Percentiles rank a stretch among this genome's conserved stretches.
Conservation (phyloP, 2,329 filamentous ascomycete genomes). For the Trichoderma citrinoviride region DNA sequence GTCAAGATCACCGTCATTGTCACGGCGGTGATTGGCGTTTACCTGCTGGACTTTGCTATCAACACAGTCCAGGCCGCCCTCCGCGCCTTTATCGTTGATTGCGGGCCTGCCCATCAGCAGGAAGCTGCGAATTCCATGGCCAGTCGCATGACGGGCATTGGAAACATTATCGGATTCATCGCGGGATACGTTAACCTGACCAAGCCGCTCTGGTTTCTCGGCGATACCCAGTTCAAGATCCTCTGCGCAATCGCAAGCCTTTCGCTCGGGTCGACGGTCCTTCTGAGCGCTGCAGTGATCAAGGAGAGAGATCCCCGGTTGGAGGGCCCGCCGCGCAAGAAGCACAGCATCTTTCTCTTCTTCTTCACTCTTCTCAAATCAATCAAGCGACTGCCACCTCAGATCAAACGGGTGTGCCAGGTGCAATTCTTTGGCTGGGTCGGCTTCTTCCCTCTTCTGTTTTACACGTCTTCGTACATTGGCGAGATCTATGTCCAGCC, state of each 20-base stretch:
- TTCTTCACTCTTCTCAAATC: slow-evolving; percentile 76
- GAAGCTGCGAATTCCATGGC: slow-evolving; percentile 94
- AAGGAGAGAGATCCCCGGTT: slow-evolving; percentile 76
- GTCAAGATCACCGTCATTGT: slow-evolving; percentile 68
- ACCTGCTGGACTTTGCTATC: slow-evolving; percentile 89
- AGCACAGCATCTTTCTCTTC: slow-evolving; percentile 70
- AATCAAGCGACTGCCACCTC: slow-evolving; percentile 73
- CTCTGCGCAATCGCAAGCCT: slow-evolving; percentile 83
- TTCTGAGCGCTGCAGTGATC: slow-evolving; percentile 67
- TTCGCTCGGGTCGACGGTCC: slow-evolving; percentile 65
- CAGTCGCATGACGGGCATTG: slow-evolving; percentile 78
- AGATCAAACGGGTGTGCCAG: slow-evolving; percentile 77
- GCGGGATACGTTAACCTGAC: slow-evolving; percentile 83
- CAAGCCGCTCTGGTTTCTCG: slow-evolving; percentile 71
- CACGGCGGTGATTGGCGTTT: slow-evolving; percentile 81
- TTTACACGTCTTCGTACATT: slow-evolving; percentile 92
- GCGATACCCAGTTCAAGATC: slow-evolving; percentile 87
- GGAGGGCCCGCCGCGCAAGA: slow-evolving; percentile 60
- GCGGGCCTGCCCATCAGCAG: slow-evolving; percentile 88
- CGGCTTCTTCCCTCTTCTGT: slow-evolving; percentile 92
- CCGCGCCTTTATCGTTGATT: slow-evolving; percentile 89
- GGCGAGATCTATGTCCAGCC: slow-evolving; percentile 90
- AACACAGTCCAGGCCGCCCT: slow-evolving; percentile 96
- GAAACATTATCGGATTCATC: slow-evolving; percentile 87
- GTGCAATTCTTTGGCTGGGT: slow-evolving; percentile 89